These are phyloP conservation scores for Monosporascus sp. DNA, from an alignment of 2,329 filamentous ascomycete genomes.

Conservation along the genomic window DNA sequence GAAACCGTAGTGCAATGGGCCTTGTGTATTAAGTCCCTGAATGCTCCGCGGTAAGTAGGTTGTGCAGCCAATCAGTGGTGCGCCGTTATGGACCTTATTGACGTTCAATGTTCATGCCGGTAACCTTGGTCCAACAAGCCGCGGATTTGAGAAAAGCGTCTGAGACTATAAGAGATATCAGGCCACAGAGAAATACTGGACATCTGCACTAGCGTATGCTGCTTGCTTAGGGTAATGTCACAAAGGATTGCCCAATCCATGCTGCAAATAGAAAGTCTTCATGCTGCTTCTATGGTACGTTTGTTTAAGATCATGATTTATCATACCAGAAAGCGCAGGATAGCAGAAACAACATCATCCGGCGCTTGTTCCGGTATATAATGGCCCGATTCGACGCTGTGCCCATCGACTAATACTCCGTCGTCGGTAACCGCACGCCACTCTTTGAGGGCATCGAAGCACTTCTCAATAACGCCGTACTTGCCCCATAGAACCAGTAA, in stretches of 20 bases:
- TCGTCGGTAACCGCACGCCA: slow-evolving; percentile 42
- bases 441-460: slow-evolving; percentile 43
- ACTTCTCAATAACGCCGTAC: slow-evolving; percentile 41
- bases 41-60: too few relatives aligned
- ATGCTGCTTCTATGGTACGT: not conserved
- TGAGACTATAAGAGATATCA: too few relatives aligned
- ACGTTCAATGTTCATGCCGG: too few relatives aligned
- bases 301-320: not conserved
- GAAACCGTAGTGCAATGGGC: not conserved
- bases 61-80: too few relatives aligned
- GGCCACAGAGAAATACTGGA: too few relatives aligned
- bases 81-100: too few relatives aligned
- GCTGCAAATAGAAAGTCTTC: not conserved
- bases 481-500: slow-evolving; percentile 47
- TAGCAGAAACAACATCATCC: slow-evolving; percentile 36
- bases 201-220: too few relatives aligned
- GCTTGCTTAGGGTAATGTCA: too few relatives aligned
- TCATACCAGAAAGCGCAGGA: slow-evolving; percentile 33
- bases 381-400: slow-evolving; percentile 41
- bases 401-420: slow-evolving; percentile 32
- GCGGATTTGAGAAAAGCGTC: too few relatives aligned
- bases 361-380: slow-evolving; percentile 49
- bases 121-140: too few relatives aligned
- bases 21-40: not conserved
- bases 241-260: too few relatives aligned